Conservation (phyloP, 768 basidiomycete genomes). For the Tylopilus balloui region DNA sequence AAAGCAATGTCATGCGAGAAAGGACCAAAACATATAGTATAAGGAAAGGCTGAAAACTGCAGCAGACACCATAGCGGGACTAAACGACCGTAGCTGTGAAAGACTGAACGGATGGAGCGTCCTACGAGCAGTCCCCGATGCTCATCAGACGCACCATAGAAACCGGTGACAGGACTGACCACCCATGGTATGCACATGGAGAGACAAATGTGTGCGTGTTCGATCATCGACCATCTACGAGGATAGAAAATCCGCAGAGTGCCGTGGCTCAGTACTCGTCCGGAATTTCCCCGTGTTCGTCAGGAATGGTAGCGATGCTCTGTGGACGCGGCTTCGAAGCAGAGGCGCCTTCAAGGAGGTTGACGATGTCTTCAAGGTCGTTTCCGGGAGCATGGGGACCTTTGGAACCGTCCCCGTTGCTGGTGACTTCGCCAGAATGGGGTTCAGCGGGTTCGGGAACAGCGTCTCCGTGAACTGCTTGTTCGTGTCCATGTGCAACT, state of each 20-base stretch:
- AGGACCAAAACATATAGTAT: constrained; percentile 21
- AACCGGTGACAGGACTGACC: constrained; percentile 9
- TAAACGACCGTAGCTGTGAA: constrained; percentile 32
- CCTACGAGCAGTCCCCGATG: constrained; percentile 1
- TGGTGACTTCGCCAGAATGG: constrained; percentile 3
- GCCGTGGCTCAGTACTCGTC: constrained; percentile 44
- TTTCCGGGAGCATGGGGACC: constrained; percentile 19
- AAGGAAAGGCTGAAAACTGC: constrained; percentile 12
- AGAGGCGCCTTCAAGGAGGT: constrained; percentile 47
- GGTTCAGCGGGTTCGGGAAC: constrained; percentile 12
- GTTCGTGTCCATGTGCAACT: constrained; percentile 3
- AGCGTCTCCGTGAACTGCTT: constrained; percentile 3
- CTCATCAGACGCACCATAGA: not conserved
- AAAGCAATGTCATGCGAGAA: constrained; percentile 12
- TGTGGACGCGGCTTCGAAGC: constrained; percentile 39
- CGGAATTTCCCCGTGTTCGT: constrained; percentile 51
- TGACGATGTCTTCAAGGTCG: constrained; percentile 64
- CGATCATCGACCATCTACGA: constrained; percentile 26
- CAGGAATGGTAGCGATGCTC: constrained; percentile 48
- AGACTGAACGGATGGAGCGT: constrained; percentile 18
- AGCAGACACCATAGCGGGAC: constrained; percentile 25
- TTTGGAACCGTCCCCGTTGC: constrained; percentile 10
- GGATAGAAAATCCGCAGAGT: not conserved
- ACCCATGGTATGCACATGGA: constrained; percentile 21
- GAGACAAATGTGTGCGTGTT: constrained; percentile 22